Base-by-base conservation (phyloP, 495 filamentous ascomycete genomes). In the Penicillium angulare region DNA sequence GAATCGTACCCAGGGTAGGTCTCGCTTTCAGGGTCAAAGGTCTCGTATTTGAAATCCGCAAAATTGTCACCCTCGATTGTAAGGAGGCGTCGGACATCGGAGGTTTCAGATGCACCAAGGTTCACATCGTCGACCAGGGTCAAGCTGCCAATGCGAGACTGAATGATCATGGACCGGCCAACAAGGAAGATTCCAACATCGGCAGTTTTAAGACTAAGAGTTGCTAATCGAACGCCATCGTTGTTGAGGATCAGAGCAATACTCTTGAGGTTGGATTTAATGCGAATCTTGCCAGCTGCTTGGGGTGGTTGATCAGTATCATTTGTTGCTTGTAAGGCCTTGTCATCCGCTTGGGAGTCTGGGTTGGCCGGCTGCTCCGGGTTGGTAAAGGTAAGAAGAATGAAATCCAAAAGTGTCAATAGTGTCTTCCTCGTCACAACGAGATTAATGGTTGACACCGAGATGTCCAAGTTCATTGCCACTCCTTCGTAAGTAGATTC, bases 1-100 rank as follows among this genome's bases (percentile, higher is more conserved):
- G 88, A 92, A 59, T 97, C 92, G 65, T 96, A 96, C n/a, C 93
- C 93, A 12, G 93, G 93, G 57, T 96, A 97, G 9, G 72, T 72
- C 12, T 85, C 74, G 34, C 80, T 83, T 12, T 83, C 78, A 0
- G 87, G 63, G 68, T 98, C 92, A 52, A 93, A 97, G 0, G 95
- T 97, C 70, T 98, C 88, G 59, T 97, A 98, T 22, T 86, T 86
- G 73, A 98, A 98, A 65, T 98, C 92, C n/a, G 92, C 93, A 22
- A 98, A 84, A 56, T 98, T 89, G 40, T 97, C 84, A 10, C 93
- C 93, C 70, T 97, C 86, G 43, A 98, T 97, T 0, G 90, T 92
- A 32, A 98, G 77, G 12, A 98, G 80, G 52, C 93, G 87, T 18
- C 93, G 85, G 15, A 98, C 77, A 55, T 86, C 81, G 7, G 92